Evolutionary conservation across 495 filamentous ascomycete genomes (phyloP).

Genomic region (Talaromyces liani): DNA sequence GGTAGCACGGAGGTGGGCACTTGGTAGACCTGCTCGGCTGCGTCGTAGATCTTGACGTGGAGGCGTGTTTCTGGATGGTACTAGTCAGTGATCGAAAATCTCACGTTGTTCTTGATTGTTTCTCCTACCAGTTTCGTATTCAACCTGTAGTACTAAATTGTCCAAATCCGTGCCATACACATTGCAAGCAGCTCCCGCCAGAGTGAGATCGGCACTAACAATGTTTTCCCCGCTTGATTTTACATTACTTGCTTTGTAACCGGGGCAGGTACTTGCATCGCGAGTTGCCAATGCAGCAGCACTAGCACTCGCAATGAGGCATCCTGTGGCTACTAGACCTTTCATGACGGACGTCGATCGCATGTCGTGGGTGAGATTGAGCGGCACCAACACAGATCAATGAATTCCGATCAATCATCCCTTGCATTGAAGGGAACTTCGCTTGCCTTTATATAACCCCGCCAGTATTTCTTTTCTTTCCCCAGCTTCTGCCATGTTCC

Average conservation of each 20-base stretch:
- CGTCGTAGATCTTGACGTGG: slow-evolving; percentile 77
- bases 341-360: slow-evolving; percentile 3
- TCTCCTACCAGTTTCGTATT: slow-evolving; percentile 63
- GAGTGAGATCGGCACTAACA: slow-evolving; percentile 56
- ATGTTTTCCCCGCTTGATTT: slow-evolving; percentile 27
- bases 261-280: slow-evolving; percentile 46
- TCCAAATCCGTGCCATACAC: slow-evolving; percentile 62
- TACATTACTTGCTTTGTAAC: slow-evolving; percentile 64
- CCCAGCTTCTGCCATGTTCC: not conserved
- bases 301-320: slow-evolving; percentile 3
- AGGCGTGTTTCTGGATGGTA: slow-evolving; percentile 55
- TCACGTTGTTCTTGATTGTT: not conserved
- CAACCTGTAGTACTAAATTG: slow-evolving; percentile 60
- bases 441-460: not conserved
- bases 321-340: not conserved
- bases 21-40: slow-evolving; percentile 67
- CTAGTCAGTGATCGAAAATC: not conserved
- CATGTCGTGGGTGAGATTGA: not conserved
- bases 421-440: not conserved
- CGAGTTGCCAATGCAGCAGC: slow-evolving; percentile 21
- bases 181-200: slow-evolving; percentile 64
- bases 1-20: slow-evolving; percentile 66
- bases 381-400: not conserved
- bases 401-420: not conserved
- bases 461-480: not conserved